These are phyloP conservation scores for Orbilia javanica DNA, from an alignment of 2,329 filamentous ascomycete species.

Conservation along the genomic window DNA sequence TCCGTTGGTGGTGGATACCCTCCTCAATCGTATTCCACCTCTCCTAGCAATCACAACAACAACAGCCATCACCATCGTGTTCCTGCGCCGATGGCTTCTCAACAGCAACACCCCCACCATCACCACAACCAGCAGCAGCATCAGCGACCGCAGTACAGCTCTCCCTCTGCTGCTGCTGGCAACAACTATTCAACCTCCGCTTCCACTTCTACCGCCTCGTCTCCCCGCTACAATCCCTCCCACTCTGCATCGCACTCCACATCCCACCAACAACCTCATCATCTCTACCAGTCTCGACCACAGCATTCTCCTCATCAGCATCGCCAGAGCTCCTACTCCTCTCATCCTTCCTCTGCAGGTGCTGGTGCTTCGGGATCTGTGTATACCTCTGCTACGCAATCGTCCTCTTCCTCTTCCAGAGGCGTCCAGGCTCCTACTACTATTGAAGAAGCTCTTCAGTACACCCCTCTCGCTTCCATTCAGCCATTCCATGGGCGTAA, in stretches of 20 bases:
- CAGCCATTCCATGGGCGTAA: slow-evolving; percentile 81
- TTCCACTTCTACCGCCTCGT: slow-evolving; percentile 5
- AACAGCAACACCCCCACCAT: slow-evolving; percentile 8
- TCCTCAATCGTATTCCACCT: not conserved
- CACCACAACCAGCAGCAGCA: too few species aligned
- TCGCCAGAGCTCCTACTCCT: slow-evolving; percentile 18
- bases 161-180: slow-evolving; percentile 1
- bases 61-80: not conserved
- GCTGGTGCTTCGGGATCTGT: slow-evolving; percentile 14
- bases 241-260: slow-evolving; percentile 3
- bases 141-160: slow-evolving; percentile 14
- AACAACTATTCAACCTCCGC: slow-evolving; percentile 12
- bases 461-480: slow-evolving; percentile 83
- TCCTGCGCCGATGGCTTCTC: not conserved
- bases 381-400: slow-evolving; percentile 19
- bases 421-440: slow-evolving; percentile 65
- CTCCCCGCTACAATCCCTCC: slow-evolving; percentile 35
- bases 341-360: slow-evolving; percentile 1
- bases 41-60: too few species aligned
- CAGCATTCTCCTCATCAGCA: slow-evolving; percentile 18
- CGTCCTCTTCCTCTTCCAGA: slow-evolving; percentile 2
- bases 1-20: slow-evolving; percentile 19
- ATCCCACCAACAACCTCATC: slow-evolving; percentile 11
- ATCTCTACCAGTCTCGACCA: not conserved
- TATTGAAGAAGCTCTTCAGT: slow-evolving; percentile 82